Percentiles rank a stretch among this genome's conserved stretches.
phyloP scores from a whole-genome alignment of 176 grass and related monocot species.

The Eragrostis nindensis region DNA sequence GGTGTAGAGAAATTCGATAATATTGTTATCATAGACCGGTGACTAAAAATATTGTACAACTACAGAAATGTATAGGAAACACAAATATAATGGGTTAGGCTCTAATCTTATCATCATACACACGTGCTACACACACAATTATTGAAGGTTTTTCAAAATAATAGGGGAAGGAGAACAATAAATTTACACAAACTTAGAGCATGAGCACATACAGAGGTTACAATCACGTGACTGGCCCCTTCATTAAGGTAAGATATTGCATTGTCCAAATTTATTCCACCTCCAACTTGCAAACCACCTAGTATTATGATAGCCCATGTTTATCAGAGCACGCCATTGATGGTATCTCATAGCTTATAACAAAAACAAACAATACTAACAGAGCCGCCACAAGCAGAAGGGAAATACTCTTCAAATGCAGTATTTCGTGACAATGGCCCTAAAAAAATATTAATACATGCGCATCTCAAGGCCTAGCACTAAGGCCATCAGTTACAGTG shows the following conservation, averaged over 20 bases:
- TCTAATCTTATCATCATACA: neutral
- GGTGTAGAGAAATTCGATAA: neutral
- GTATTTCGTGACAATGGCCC: neutral
- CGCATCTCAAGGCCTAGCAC: neutral
- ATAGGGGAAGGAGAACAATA: constrained; percentile 6
- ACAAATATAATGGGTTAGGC: neutral
- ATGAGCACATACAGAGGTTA: constrained; percentile 77
- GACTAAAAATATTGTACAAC: neutral
- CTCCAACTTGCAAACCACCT: constrained; percentile 98
- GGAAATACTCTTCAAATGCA: neutral
- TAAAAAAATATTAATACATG: constrained; percentile 4
- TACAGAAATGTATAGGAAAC: neutral
- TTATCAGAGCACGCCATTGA: constrained; percentile 37
- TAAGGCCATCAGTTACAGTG: neutral
- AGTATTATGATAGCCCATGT: constrained; percentile 38
- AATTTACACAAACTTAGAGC: constrained; percentile 30
- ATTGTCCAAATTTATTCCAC: constrained; percentile 93
- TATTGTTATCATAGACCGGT: neutral
- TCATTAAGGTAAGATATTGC: constrained; percentile 71
- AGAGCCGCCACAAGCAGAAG: constrained; percentile 20
- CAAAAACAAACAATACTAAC: constrained; percentile 22
- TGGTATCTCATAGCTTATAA: neutral
- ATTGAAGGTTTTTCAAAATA: constrained; percentile 7
- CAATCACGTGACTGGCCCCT: constrained; percentile 97
- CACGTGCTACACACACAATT: neutral